Base-by-base conservation (phyloP, 78 protist genomes). In the Isochrysis galbana region DNA sequence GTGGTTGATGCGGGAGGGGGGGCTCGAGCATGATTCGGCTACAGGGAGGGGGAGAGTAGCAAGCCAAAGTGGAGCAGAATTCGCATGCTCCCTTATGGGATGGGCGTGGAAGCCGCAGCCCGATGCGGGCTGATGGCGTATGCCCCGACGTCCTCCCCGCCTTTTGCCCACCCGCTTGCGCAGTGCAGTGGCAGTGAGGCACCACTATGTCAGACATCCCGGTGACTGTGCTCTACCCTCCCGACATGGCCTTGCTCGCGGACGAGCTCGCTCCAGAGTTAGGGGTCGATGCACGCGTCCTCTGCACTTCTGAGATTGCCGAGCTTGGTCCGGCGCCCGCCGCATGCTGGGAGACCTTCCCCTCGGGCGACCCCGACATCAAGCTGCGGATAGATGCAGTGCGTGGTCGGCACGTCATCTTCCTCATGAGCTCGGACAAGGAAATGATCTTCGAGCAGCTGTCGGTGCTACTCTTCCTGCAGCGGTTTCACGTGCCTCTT, bases 291-390 rank as follows among this genome's bases (percentile, higher is more conserved):
- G 29, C 14, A 14, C 61, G 29, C 29, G 61, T 51, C 29, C 61
- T 51, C 29, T 51, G 61, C 61, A 51, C 61, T 14, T 7, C 7
- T 14, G 61, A 51, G 29, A 51, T 51, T 14, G 61, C 7, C 61
- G 61, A 51, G 61, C 7, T 14, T 7, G 61, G 61, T 14, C 61
- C 14, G 29, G 61, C 61, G 14, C n/a, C n/a, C n/a, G n/a, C n/a
- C n/a, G n/a, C n/a, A n/a, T 72, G 82, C 42, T 77, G 84, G 84
- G 84, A 77, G 22, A 2, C 19, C n/a, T 77, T 77, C 84, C 84
- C 84, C 26, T 39, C 47, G 22, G 84, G 47, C 84, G 84, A 77
- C 46, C 84, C 84, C 10, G 22, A 77, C 46, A 11, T 77, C 84
- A 77, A 77, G 84, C 47, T 77, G 46, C 84, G 84, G 19, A 14